A percentile compares a stretch with the other conserved stretches of the same genome.
Evolutionary conservation across 2,329 filamentous ascomycete genomes (phyloP).

Genomic region (Talaromyces sp.): DNA sequence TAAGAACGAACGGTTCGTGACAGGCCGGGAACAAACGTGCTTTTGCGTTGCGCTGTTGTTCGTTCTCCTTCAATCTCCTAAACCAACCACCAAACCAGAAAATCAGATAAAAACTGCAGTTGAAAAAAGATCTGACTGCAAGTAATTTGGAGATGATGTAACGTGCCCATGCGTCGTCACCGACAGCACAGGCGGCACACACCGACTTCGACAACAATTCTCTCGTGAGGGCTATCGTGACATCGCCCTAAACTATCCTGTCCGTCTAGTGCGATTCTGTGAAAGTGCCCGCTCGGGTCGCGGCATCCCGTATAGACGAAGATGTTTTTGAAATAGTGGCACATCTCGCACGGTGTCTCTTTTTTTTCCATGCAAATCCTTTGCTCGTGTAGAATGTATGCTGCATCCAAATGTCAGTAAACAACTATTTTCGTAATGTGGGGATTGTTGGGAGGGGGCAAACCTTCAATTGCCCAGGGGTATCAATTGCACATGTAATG

Average conservation of each 20-base stretch:
- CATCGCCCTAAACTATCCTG: constrained; percentile 53
- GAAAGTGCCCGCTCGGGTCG: constrained; percentile 66
- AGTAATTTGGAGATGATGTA: background rate
- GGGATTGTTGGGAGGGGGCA: background rate
- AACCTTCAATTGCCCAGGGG: background rate
- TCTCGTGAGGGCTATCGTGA: constrained; percentile 62
- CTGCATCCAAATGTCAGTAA: background rate
- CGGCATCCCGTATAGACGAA: constrained; percentile 69
- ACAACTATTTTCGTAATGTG: background rate
- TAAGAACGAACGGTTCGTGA: background rate
- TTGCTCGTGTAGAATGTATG: background rate
- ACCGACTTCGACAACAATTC: constrained; percentile 66
- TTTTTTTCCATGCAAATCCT: background rate
- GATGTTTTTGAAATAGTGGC: constrained; percentile 67
- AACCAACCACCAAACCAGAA: background rate
- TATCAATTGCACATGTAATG: background rate
- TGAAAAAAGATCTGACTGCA: background rate
- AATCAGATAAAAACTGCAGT: background rate
- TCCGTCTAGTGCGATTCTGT: constrained; percentile 64
- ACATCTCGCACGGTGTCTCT: constrained; percentile 33
- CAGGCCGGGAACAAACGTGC: background rate
- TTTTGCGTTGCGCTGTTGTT: too few species aligned
- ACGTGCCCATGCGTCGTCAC: constrained; percentile 14
- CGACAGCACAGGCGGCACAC: constrained; percentile 52
- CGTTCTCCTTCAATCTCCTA: background rate